phyloP scores from a whole-genome alignment of 2,329 filamentous ascomycete genomes.

The Talaromyces sp. region DNA sequence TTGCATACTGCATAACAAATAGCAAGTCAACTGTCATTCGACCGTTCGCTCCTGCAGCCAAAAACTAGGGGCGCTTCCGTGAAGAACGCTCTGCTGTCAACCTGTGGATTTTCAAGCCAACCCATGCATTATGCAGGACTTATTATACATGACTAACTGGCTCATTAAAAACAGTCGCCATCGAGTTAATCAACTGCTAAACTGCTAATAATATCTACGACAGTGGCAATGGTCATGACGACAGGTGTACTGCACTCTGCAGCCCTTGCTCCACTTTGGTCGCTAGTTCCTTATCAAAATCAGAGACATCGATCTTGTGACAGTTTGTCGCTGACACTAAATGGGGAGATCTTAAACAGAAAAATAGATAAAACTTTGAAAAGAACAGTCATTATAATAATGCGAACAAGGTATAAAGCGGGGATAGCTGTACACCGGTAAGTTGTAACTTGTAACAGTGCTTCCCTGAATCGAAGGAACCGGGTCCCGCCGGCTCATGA shows the following conservation, averaged over 20 bases:
- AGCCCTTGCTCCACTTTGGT: not conserved
- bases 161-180: not conserved
- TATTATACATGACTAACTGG: not conserved
- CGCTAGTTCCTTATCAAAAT: not conserved
- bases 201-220: not conserved
- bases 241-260: not conserved
- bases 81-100: not conserved
- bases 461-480: not conserved
- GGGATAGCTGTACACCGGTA: not conserved
- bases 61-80: not conserved
- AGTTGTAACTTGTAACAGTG: not conserved
- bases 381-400: not conserved
- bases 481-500: not conserved
- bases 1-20: not conserved
- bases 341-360: not conserved
- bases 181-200: not conserved
- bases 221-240: not conserved
- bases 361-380: not conserved
- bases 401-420: not conserved
- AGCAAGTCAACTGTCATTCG: not conserved
- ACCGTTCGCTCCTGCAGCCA: not conserved
- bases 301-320: not conserved
- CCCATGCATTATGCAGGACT: not conserved
- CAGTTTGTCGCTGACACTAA: not conserved
- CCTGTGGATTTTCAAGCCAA: not conserved